phyloP scores from a whole-genome alignment of 73 alveolate species.

The Breviolum minutum region DNA sequence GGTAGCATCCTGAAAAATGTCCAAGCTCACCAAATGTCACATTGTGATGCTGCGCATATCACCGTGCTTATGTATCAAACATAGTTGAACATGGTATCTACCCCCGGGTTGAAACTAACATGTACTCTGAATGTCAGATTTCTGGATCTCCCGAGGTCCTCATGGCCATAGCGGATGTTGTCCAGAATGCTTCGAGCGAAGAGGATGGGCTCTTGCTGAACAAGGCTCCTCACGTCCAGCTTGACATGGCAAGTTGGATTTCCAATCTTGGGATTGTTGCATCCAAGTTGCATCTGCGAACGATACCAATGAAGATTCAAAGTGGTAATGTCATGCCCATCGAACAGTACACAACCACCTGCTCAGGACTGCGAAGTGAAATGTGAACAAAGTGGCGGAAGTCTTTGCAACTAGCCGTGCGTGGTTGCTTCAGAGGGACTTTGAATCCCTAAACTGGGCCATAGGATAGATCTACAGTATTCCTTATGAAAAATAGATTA shows the following conservation, averaged over 20 bases:
- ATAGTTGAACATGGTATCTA: no score
- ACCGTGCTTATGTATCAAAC: background rate
- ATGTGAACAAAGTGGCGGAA: no score
- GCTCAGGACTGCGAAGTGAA: background rate
- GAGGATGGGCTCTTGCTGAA: constrained; percentile 97
- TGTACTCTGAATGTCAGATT: background rate
- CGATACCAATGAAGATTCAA: constrained; percentile 68
- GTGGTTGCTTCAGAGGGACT: background rate
- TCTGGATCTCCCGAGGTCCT: background rate
- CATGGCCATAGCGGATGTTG: constrained; percentile 96
- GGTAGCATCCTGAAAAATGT: constrained; percentile 50
- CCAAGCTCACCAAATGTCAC: background rate
- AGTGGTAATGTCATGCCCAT: constrained; percentile 52
- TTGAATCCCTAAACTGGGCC: no score
- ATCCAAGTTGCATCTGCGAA: constrained; percentile 44
- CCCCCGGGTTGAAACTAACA: background rate
- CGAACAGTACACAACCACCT: constrained; percentile 56
- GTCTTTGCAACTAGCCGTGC: no score
- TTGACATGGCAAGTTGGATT: background rate
- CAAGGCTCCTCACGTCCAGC: constrained; percentile 85
- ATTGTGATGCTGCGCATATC: background rate
- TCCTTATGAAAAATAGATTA: no score
- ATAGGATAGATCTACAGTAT: no score
- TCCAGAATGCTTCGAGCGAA: constrained; percentile 95
- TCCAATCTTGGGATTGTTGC: background rate